phyloP scores from a whole-genome alignment of 805 yeast species.

The Kodamaea lidongshanica region DNA sequence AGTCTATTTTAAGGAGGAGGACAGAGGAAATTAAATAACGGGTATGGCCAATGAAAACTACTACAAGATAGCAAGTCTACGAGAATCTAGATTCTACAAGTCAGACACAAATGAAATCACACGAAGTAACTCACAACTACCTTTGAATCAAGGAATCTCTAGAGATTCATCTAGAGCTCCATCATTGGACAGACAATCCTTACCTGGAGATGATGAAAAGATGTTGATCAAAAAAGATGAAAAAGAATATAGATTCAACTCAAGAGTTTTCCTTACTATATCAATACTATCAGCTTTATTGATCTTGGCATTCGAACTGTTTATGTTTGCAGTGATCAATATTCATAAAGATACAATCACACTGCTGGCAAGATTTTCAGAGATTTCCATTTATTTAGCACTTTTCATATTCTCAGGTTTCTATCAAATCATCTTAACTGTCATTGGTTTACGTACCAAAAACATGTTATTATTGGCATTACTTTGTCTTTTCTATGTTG shows the following conservation, averaged over 20 bases:
- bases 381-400: slow-evolving; percentile 38
- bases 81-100: slow-evolving; percentile 5
- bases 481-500: slow-evolving; percentile 34
- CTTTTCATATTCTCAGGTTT: slow-evolving; percentile 43
- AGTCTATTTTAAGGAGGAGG: too few species aligned
- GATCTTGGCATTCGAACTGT: slow-evolving; percentile 31
- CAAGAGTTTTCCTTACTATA: slow-evolving; percentile 18
- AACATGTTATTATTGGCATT: slow-evolving; percentile 37
- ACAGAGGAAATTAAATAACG: slow-evolving; percentile 1
- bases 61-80: slow-evolving; percentile 7
- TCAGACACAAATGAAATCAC: not conserved
- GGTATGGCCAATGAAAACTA: slow-evolving; percentile 4
- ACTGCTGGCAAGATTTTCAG: slow-evolving; percentile 16
- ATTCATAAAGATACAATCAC: slow-evolving; percentile 21
- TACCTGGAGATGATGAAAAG: not conserved
- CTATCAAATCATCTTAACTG: slow-evolving; percentile 35
- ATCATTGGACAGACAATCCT: slow-evolving; percentile 1
- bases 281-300: slow-evolving; percentile 30
- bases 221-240: slow-evolving; percentile 6
- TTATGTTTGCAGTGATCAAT: slow-evolving; percentile 35
- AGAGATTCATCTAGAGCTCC: not conserved
- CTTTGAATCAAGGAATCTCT: not conserved
- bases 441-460: slow-evolving; percentile 32
- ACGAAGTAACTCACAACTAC: not conserved
- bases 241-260: slow-evolving; percentile 5